These are phyloP conservation scores for Coemansia pectinata DNA, from an alignment of 192 early-diverging fungal genomes.

Conservation along the genomic window DNA sequence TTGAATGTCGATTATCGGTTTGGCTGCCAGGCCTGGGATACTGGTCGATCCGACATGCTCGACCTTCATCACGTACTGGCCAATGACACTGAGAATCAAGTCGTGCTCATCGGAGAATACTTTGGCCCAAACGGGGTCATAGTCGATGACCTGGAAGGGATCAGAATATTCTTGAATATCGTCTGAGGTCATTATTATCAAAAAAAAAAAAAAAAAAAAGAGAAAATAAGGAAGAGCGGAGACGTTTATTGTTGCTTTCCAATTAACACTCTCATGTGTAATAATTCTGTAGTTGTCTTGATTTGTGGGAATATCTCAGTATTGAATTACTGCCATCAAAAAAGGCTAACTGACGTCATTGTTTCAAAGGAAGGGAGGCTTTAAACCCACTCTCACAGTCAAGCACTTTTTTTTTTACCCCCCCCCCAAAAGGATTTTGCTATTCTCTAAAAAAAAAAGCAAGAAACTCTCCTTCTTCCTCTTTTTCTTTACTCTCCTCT, in stretches of 20 bases:
- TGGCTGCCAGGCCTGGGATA: constrained; percentile 27
- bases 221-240: neutral
- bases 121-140: constrained; percentile 9
- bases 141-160: constrained; percentile 8
- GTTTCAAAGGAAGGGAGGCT: no score
- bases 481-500: neutral
- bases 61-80: neutral
- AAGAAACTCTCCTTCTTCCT: neutral
- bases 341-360: no score
- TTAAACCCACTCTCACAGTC: neutral
- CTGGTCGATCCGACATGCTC: constrained; percentile 34
- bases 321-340: no score
- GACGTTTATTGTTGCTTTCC: no score
- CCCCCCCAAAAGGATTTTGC: no score
- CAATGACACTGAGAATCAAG: neutral
- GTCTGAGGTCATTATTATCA: neutral
- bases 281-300: no score
- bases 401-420: no score
- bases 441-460: no score
- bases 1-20: constrained; percentile 35
- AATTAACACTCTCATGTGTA: no score
- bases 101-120: constrained; percentile 1
- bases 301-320: no score
- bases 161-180: neutral
- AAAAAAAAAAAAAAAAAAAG: no score